Evolutionary conservation across 345 rosid species (phyloP), one percentile per base, ranked within the genome.

Genomic region (Luvunga scandens): DNA sequence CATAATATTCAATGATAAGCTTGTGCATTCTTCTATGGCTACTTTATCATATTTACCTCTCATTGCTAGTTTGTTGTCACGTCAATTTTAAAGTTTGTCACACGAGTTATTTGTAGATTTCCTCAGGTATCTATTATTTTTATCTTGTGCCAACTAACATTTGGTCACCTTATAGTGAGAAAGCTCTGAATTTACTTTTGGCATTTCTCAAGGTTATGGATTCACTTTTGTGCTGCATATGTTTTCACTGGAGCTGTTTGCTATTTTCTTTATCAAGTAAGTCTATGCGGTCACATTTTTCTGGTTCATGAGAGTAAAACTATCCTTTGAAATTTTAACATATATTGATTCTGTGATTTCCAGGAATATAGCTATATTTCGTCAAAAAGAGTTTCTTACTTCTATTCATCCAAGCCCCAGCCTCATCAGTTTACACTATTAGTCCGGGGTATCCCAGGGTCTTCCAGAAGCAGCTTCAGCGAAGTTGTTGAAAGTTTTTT

Each of bases 161-260:
- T 33, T 69, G 66, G 76, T 45, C 66, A 79, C 42, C 67, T 10
- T 39, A 34, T 73, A 66, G 31, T 39, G 24, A 66, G 48, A 76
- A 65, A 71, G 53, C 64, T 83, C 86, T 84, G 81, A 88, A 67
- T 66, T 53, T 76, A 67, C 55, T 69, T 65, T 86, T 81, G 76
- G 48, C 71, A 74, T 68, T 79, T 78, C 75, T 87, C 83, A 88
- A 95, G 99, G 99, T 79, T 95, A 79, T 95, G 98, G 99, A 71
- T 92, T 81, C 99, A 93, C 91, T 95, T 95, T 82, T 90, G 87
- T 75, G 97, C 99, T 59, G 91, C 88, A 75, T 95, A 95, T 86
- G 69, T 91, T 79, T 91, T 95, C 86, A 91, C 99, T 0, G 94
- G 87, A 50, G 84, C 88, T 85, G 98, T 95, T 79, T 93, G 99